Evolutionary conservation across 345 rosid species (phyloP).

Genomic region (Arabis hirsuta): DNA sequence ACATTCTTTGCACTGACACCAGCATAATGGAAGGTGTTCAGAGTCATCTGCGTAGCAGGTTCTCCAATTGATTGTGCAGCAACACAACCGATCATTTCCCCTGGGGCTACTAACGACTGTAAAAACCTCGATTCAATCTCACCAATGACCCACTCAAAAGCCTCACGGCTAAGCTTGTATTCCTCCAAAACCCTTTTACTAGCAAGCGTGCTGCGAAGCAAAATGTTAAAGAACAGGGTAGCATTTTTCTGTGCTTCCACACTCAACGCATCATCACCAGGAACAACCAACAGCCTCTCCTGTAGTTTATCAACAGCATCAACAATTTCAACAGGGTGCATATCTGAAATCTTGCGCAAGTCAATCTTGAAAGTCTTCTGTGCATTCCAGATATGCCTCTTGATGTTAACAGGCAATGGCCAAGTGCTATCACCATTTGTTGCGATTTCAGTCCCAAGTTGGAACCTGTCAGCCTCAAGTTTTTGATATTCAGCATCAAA

Average conservation of each 20-base stretch:
- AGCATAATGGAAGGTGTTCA: conserved; percentile 96
- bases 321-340: conserved; percentile 97
- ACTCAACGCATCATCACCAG: conserved; percentile 86
- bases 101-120: conserved; percentile 93
- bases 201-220: conserved; percentile 96
- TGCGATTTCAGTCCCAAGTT: conserved; percentile 94
- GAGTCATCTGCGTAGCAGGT: conserved; percentile 99
- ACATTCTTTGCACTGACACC: conserved; percentile 99
- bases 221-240: conserved; percentile 88
- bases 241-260: conserved; percentile 99
- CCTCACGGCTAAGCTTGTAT: conserved; percentile 92
- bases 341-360: conserved; percentile 70
- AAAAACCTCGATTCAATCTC: conserved; percentile 93
- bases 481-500: conserved; percentile 95
- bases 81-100: conserved; percentile 99
- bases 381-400: conserved; percentile 95
- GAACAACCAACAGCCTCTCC: conserved; percentile 94
- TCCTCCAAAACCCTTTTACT: conserved; percentile 97
- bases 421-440: conserved; percentile 89
- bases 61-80: conserved; percentile 99
- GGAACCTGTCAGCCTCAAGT: conserved; percentile 81
- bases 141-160: conserved; percentile 98
- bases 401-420: conserved; percentile 96
- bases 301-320: conserved; percentile 96
- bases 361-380: conserved; percentile 96